Percentiles rank a stretch among this genome's conserved stretches.
Evolutionary conservation across 345 rosid genomes (phyloP).

Genomic region (Eucalyptus tenuipes): DNA sequence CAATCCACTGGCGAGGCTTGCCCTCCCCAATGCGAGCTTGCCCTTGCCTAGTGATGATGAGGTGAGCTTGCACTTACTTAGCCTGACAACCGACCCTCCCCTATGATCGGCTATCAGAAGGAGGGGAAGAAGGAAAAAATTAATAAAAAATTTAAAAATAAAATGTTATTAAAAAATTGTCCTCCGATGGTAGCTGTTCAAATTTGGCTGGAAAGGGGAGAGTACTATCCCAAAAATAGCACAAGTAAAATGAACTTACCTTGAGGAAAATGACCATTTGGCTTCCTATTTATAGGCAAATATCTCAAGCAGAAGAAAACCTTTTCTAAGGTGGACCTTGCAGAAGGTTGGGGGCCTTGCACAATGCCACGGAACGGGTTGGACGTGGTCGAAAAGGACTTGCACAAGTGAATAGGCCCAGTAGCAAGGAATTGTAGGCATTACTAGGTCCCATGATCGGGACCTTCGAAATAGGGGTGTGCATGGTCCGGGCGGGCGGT

Average conservation of each 20-base stretch:
- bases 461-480: neutral
- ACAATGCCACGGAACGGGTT: neutral
- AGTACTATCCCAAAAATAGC: no score
- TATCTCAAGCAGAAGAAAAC: neutral
- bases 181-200: no score
- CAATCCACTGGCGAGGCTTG: no score
- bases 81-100: rapidly evolving
- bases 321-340: neutral
- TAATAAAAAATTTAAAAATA: no score
- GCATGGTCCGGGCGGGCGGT: no score
- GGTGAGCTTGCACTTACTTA: no score
- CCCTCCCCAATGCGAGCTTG: no score
- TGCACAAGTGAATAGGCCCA: neutral
- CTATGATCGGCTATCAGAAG: rapidly evolving
- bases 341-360: neutral
- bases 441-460: neutral
- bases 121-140: rapidly evolving
- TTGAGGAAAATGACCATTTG: no score
- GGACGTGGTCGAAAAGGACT: neutral
- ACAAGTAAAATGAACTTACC: no score
- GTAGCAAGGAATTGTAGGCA: neutral
- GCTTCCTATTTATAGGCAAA: neutral
- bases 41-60: no score
- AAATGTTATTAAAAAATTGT: no score
- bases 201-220: no score